A percentile compares a stretch with the other conserved stretches of the same genome.
Conservation (phyloP, 345 rosid genomes). For the Eucalyptus coolabah region DNA sequence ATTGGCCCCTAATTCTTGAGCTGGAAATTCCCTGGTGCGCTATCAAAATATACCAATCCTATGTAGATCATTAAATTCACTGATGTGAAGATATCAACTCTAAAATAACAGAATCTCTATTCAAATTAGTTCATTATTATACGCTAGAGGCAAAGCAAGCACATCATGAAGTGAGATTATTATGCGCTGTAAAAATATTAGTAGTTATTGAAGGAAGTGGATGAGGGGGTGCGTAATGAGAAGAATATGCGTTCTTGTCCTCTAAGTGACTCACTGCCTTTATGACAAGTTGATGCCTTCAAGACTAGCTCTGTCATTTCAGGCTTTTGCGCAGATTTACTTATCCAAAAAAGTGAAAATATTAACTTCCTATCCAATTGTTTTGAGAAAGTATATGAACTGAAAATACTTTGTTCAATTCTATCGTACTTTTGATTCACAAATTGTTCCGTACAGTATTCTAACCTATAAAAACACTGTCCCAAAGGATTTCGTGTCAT, state of each 20-base stretch:
- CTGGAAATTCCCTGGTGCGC: not conserved
- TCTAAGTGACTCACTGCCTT: not conserved
- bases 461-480: not conserved
- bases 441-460: not conserved
- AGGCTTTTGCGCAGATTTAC: not conserved
- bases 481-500: not conserved
- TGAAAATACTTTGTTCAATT: no score
- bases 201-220: not conserved
- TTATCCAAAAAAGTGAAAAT: not conserved
- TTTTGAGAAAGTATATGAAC: no score
- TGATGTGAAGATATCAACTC: not conserved
- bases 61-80: not conserved
- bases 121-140: not conserved
- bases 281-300: not conserved
- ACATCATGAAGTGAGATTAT: not conserved
- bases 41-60: not conserved
- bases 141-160: not conserved
- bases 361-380: no score
- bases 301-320: not conserved
- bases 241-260: not conserved
- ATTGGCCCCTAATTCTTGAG: not conserved
- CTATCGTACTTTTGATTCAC: not conserved
- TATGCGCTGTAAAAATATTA: not conserved
- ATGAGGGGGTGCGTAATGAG: not conserved
- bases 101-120: not conserved